Evolutionary conservation across 441 rosid species (phyloP), one percentile per base, ranked within the genome.

Genomic region (Erodium moschatum): DNA sequence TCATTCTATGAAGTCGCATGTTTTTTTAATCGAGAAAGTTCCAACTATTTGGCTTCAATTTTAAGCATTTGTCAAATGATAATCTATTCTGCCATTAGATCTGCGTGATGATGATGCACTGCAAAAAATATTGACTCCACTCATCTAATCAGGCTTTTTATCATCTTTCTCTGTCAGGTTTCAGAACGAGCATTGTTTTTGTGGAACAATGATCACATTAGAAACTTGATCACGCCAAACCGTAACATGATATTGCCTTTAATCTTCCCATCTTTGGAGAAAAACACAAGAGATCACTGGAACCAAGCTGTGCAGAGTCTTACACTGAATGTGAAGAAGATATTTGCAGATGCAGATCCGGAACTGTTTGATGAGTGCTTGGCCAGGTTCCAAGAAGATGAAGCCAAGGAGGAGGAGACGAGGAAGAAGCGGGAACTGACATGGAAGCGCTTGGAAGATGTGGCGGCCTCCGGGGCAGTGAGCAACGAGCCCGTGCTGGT

Each of bases 151-250:
- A 3, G 5, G 5, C 5, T 33, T 6, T 33, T 21, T 2, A 10
- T 60, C 6, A n/a, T 21, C 64, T 10, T 12, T 56, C 62, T 73
- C 8, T 81, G 80, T 64, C 87, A 92, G 98, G 96, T 92, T 19
- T 97, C 98, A 71, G 98, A 92, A 75, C 85, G 96, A 11, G 90
- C 97, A n/a, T 68, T 92, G 74, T 88, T 88, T 78, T 81, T 92
- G 73, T 92, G 95, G 98, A 88, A 88, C 83, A 92, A 92, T 50
- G 98, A 92, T 67, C 96, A 88, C 81, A 85, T 92, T 75, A 77
- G 91, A 76, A 86, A 87, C 76, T 66, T 88, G 77, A 86, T 90
- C 69, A 87, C 77, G 13, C 87, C 84, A 78, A 86, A 92, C 72
- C 77, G 79, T 2, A 77, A 68, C 69, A 89, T 86, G 74, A 85